Conservation (phyloP, 257 asterid genomes). For the Parsonsia alboflavescens region DNA sequence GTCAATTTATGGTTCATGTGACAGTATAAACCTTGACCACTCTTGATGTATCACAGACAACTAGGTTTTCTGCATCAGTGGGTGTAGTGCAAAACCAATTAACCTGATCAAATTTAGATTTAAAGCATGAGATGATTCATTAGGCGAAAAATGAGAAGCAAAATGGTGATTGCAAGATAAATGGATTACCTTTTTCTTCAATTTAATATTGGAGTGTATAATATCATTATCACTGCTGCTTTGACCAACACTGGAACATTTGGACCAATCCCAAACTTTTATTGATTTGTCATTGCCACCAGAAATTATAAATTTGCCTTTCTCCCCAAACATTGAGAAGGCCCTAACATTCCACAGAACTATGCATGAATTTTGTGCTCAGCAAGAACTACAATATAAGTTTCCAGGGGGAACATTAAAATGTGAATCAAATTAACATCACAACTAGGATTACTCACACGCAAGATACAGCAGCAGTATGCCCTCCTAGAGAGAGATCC, state of each 20-base stretch:
- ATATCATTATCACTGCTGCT: conserved; percentile 26
- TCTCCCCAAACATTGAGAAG: conserved; percentile 81
- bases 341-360: conserved; percentile 39
- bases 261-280: conserved; percentile 85
- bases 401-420: background rate
- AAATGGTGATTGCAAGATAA: conserved; percentile 5
- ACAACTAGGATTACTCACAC: conserved; percentile 54
- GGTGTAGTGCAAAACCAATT: conserved; percentile 91
- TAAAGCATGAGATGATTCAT: conserved; percentile 12
- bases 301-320: conserved; percentile 70
- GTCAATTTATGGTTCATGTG: conserved; percentile 19
- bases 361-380: background rate
- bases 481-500: conserved; percentile 80
- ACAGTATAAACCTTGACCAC: conserved; percentile 69
- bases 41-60: conserved; percentile 87
- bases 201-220: conserved; percentile 39
- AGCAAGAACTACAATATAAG: background rate
- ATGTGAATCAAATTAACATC: background rate
- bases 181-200: conserved; percentile 56
- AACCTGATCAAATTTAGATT: conserved; percentile 44
- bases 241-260: conserved; percentile 35
- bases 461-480: conserved; percentile 79
- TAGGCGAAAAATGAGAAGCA: background rate
- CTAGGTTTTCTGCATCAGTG: conserved; percentile 69
- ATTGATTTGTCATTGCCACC: conserved; percentile 87